These are phyloP conservation scores for Gynochthodes officinalis DNA, from an alignment of 257 asterid species.

Conservation along the genomic window DNA sequence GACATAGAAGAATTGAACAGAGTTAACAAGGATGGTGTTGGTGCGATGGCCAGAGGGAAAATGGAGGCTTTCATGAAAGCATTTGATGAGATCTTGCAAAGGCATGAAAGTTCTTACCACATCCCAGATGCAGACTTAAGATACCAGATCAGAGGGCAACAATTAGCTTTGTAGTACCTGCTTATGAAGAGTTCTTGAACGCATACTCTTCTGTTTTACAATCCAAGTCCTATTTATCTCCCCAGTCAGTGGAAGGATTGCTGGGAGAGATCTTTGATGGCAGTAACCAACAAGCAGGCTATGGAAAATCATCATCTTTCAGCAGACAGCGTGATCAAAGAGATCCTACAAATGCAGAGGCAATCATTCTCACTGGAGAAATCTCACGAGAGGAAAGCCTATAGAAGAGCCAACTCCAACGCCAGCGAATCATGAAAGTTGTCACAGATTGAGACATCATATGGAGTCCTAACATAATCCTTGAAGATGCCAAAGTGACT, in stretches of 20 bases:
- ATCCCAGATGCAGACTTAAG: slow-evolving; percentile 76
- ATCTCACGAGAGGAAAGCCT: slow-evolving; percentile 25
- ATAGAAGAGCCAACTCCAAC: slow-evolving; percentile 20
- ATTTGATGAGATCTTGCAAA: slow-evolving; percentile 50
- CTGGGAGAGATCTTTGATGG: slow-evolving; percentile 48
- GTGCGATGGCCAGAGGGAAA: slow-evolving; percentile 35
- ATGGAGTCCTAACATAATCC: neutral
- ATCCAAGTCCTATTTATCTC: slow-evolving; percentile 35
- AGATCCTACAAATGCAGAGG: slow-evolving; percentile 25
- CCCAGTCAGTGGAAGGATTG: slow-evolving; percentile 38
- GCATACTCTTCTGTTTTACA: slow-evolving; percentile 31
- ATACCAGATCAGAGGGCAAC: slow-evolving; percentile 71
- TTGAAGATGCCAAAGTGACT: neutral
- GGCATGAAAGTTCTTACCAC: slow-evolving; percentile 42
- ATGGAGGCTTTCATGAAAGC: slow-evolving; percentile 53
- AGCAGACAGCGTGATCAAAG: slow-evolving; percentile 13
- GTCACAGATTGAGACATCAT: neutral
- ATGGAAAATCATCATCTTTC: slow-evolving; percentile 21
- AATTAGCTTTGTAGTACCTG: slow-evolving; percentile 47
- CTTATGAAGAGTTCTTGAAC: slow-evolving; percentile 43
- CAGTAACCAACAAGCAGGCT: slow-evolving; percentile 19
- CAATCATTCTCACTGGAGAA: slow-evolving; percentile 32
- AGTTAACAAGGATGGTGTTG: slow-evolving; percentile 26
- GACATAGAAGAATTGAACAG: slow-evolving; percentile 39
- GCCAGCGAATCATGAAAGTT: slow-evolving; percentile 18